Evolutionary conservation across 495 filamentous ascomycete genomes (phyloP).

Genomic region (Hypoxylon lenormandii): DNA sequence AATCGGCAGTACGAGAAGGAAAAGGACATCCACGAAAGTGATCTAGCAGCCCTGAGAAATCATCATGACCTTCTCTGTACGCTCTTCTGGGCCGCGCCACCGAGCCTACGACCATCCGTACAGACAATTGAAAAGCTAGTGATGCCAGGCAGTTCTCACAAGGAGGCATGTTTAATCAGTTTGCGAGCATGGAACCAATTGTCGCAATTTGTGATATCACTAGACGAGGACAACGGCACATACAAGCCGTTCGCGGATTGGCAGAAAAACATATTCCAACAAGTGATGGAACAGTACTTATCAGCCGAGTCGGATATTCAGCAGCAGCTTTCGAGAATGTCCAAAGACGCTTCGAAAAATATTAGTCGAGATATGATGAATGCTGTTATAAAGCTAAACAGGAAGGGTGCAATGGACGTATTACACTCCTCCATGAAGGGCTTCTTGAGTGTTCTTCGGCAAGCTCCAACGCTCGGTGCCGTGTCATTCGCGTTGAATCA

Average conservation of each 20-base stretch:
- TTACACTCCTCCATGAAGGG: slow-evolving; percentile 56
- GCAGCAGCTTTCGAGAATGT: slow-evolving; percentile 59
- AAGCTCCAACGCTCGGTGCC: slow-evolving; percentile 53
- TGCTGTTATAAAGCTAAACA: slow-evolving; percentile 58
- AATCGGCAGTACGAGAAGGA: slow-evolving; percentile 88
- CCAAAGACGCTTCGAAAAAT: slow-evolving; percentile 50
- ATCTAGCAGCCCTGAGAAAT: slow-evolving; percentile 88
- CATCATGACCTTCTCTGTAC: slow-evolving; percentile 93
- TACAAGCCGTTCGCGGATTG: slow-evolving; percentile 75
- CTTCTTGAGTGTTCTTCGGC: slow-evolving; percentile 57
- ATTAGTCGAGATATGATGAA: slow-evolving; percentile 57
- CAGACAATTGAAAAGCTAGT: slow-evolving; percentile 81
- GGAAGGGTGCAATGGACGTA: slow-evolving; percentile 60
- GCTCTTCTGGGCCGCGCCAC: slow-evolving; percentile 85
- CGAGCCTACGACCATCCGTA: slow-evolving; percentile 74
- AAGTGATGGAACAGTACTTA: slow-evolving; percentile 63
- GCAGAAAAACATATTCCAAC: slow-evolving; percentile 68
- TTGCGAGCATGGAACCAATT: slow-evolving; percentile 84
- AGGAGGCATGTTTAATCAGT: slow-evolving; percentile 85
- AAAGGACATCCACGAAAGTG: slow-evolving; percentile 74
- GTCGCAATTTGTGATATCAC: slow-evolving; percentile 77
- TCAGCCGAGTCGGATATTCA: slow-evolving; percentile 63
- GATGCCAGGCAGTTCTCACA: slow-evolving; percentile 80
- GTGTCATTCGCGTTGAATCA: slow-evolving; percentile 55
- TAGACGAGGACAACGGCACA: slow-evolving; percentile 61